These are phyloP conservation scores for Blastosporella zonata DNA, from an alignment of 1,284 basidiomycete species.

Conservation along the genomic window DNA sequence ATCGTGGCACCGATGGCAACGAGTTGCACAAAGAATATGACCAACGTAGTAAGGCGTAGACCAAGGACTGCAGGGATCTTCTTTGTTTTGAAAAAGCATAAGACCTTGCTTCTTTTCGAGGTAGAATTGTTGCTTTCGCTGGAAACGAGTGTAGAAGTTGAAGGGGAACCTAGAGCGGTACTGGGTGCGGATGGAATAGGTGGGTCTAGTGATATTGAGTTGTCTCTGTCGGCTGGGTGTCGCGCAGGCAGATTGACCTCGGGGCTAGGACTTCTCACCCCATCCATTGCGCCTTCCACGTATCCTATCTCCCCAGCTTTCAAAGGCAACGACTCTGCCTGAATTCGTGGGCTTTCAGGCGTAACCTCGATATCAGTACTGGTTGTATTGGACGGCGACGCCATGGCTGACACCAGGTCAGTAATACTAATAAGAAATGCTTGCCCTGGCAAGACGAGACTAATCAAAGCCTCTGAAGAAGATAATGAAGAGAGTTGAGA, in stretches of 20 bases:
- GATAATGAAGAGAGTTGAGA: constrained; percentile 4
- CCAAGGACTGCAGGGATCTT: constrained; percentile 41
- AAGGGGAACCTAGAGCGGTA: constrained; percentile 20
- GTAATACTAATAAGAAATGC: constrained; percentile 9
- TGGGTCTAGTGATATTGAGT: constrained; percentile 13
- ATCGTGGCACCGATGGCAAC: constrained; percentile 47
- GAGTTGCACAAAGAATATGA: constrained; percentile 42
- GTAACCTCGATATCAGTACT: constrained; percentile 10
- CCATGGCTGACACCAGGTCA: constrained; percentile 22
- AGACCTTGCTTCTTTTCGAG: constrained; percentile 31
- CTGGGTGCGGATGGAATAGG: constrained; percentile 20
- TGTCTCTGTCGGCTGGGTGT: constrained; percentile 58
- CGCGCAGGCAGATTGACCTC: constrained; percentile 31
- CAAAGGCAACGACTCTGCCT: constrained; percentile 59
- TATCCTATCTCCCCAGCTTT: constrained; percentile 70
- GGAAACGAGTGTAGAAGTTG: constrained; percentile 19
- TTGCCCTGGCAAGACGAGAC: constrained; percentile 22
- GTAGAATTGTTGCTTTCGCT: constrained; percentile 25
- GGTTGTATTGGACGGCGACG: constrained; percentile 18
- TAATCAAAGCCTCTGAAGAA: constrained; percentile 12
- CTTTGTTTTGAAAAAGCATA: constrained; percentile 40
- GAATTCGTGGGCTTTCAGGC: constrained; percentile 31
- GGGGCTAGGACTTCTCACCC: constrained; percentile 16
- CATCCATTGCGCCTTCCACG: constrained; percentile 38
- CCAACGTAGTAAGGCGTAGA: constrained; percentile 44